Base-by-base conservation (phyloP, 495 filamentous ascomycete species). In the Talaromyces liani region DNA sequence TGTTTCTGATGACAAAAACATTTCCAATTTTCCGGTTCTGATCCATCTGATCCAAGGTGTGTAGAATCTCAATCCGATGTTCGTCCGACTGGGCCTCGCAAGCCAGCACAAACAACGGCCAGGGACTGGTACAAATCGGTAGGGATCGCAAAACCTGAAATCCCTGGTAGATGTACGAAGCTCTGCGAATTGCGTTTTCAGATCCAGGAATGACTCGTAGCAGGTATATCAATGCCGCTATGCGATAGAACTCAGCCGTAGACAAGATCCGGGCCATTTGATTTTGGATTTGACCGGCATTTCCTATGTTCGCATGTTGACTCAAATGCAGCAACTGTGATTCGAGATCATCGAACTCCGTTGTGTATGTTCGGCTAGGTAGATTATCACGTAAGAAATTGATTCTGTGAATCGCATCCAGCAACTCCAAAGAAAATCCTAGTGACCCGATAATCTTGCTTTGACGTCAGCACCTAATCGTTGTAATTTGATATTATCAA, bases 1-100 rank as follows among this genome's bases (percentile, higher is more conserved):
- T 60, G 36, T 60, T 47, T 45, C 58, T 60, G 9, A 60, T 24
- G 18, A 60, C 58, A 47, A 60, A 60, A 22, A 60, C 36, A n/a
- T 60, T 60, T 6, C 58, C 58, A 3, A 60, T 60, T 29, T 60
- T 60, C 16, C 58, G 58, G 7, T 41, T 25, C 6, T 41, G 10
- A 27, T 60, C 58, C 58, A 60, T 60, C 18, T 47, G 58, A 18
- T 60, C 58, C 36, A 60, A 36, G 2, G 22, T 60, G 25, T 29
- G 18, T n/a, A 60, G 58, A 47, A 60, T 60, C 6, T 22, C 20
- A 8, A 60, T 45, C 36, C 58, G 49, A 24, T 60, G 58, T 14
- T 60, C 36, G 36, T 60, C 58, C 3, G 39, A 41, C 36, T 60
- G 31, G 3, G 39, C 36, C 36, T 60, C 58, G 25, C 34, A 60